These are phyloP conservation scores for Toxicodendron radicans DNA, from an alignment of 345 rosid genomes.

Conservation along the genomic window DNA sequence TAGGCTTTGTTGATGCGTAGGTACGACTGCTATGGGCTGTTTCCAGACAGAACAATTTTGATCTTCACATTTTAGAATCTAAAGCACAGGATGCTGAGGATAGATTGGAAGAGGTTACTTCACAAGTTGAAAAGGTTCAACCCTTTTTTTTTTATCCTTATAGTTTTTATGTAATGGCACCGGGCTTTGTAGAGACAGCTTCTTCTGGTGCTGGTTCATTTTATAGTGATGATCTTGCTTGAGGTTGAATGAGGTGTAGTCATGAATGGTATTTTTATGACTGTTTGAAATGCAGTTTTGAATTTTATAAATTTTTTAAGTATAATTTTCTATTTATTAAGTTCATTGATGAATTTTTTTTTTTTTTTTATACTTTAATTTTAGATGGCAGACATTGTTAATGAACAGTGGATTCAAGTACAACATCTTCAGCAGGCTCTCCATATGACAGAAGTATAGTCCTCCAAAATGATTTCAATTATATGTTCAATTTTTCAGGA, in stretches of 20 bases:
- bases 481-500: neutral
- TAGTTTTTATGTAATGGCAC: neutral
- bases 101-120: slow-evolving; percentile 37
- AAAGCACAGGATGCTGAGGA: slow-evolving; percentile 54
- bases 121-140: slow-evolving; percentile 53
- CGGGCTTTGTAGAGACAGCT: neutral
- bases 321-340: neutral
- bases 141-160: neutral
- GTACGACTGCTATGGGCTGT: slow-evolving; percentile 63
- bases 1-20: slow-evolving; percentile 48
- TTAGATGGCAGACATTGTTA: slow-evolving; percentile 56
- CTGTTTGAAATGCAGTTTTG: neutral
- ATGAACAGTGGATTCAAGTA: slow-evolving; percentile 71
- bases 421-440: slow-evolving; percentile 73
- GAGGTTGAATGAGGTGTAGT: neutral
- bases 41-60: slow-evolving; percentile 74
- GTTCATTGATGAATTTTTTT: slow-evolving; percentile 16
- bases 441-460: slow-evolving; percentile 38
- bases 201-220: neutral
- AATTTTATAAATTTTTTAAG: neutral
- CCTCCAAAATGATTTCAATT: neutral
- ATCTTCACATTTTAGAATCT: slow-evolving; percentile 59
- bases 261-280: neutral
- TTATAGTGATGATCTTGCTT: neutral
- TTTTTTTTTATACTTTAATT: slow-evolving; percentile 6